Evolutionary conservation across 129 eudicot species (phyloP).

Genomic region (Artemisia argyi): DNA sequence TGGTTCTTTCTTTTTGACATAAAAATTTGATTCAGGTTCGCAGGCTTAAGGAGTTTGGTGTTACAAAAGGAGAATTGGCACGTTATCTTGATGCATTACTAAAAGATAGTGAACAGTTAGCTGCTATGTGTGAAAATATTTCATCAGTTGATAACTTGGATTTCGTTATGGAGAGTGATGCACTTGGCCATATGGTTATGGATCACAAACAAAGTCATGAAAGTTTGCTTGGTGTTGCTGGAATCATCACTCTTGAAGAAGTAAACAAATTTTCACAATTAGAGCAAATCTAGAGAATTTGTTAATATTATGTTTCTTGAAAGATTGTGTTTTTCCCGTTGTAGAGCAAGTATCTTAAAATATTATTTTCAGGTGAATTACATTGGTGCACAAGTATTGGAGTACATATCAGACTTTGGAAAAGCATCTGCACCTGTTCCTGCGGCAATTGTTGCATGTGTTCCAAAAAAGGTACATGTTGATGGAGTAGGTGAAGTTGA

Average conservation of each 20-base stretch:
- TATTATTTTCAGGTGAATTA: slow-evolving; percentile 63
- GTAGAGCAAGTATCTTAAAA: background rate
- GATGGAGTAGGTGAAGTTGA: slow-evolving; percentile 88
- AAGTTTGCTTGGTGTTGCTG: slow-evolving; percentile 81
- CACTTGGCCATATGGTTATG: slow-evolving; percentile 93
- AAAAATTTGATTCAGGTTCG: slow-evolving; percentile 57
- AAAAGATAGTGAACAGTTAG: slow-evolving; percentile 96
- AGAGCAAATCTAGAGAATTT: background rate
- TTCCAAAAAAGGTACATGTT: slow-evolving; percentile 75
- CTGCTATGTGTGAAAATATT: slow-evolving; percentile 96
- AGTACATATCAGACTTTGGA: slow-evolving; percentile 89
- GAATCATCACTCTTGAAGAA: slow-evolving; percentile 91
- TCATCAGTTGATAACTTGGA: slow-evolving; percentile 94
- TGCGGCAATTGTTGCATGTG: slow-evolving; percentile 97
- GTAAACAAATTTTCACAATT: slow-evolving; percentile 35
- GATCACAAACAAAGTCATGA: slow-evolving; percentile 97
- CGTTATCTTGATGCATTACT: slow-evolving; percentile 87
- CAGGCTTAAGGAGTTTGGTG: slow-evolving; percentile 97
- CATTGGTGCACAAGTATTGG: slow-evolving; percentile 85
- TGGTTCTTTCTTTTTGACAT: slow-evolving; percentile 12
- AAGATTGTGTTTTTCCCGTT: background rate
- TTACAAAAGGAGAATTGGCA: slow-evolving; percentile 90
- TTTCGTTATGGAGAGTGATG: slow-evolving; percentile 97
- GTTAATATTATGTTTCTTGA: background rate
- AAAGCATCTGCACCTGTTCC: slow-evolving; percentile 91